These are phyloP conservation scores for Penicillium cataractarum DNA, from an alignment of 495 filamentous ascomycete species.

Conservation along the genomic window DNA sequence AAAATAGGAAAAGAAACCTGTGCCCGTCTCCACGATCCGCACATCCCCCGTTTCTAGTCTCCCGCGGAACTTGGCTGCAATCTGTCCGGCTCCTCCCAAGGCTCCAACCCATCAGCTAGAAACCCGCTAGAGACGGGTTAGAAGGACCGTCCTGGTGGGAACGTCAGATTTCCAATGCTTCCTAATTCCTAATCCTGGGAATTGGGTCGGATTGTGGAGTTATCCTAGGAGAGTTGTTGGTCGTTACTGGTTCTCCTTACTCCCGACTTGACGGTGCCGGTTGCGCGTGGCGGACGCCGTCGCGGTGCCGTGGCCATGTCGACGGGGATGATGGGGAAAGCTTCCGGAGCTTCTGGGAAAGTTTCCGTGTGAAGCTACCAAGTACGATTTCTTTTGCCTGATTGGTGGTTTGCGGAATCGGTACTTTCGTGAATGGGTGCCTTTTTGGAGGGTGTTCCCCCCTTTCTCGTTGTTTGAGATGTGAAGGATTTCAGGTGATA, in stretches of 20 bases:
- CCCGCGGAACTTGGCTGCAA: conserved; percentile 13
- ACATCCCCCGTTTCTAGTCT: conserved; percentile 30
- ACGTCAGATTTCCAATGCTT: conserved; percentile 17
- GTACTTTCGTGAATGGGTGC: neutral
- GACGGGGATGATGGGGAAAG: conserved; percentile 19
- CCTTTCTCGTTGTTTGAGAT: conserved; percentile 8
- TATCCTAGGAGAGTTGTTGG: conserved; percentile 1
- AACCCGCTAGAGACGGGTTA: conserved; percentile 29
- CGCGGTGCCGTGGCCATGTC: neutral
- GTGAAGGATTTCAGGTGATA: neutral
- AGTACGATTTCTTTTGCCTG: neutral
- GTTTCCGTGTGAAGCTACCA: conserved; percentile 2
- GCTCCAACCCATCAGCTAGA: conserved; percentile 25
- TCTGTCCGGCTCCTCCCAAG: neutral
- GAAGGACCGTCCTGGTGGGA: conserved; percentile 22
- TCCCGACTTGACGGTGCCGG: neutral
- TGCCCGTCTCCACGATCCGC: conserved; percentile 33
- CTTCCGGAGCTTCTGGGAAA: conserved; percentile 13
- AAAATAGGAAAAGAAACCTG: conserved; percentile 22
- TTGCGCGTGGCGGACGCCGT: conserved; percentile 3
- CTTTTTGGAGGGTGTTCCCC: neutral
- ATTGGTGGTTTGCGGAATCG: neutral
- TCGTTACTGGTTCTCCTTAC: neutral
- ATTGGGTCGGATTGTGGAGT: conserved; percentile 8
- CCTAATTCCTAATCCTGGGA: too few species aligned